phyloP scores from a whole-genome alignment of 2,329 filamentous ascomycete genomes.

The Exophiala sp. region DNA sequence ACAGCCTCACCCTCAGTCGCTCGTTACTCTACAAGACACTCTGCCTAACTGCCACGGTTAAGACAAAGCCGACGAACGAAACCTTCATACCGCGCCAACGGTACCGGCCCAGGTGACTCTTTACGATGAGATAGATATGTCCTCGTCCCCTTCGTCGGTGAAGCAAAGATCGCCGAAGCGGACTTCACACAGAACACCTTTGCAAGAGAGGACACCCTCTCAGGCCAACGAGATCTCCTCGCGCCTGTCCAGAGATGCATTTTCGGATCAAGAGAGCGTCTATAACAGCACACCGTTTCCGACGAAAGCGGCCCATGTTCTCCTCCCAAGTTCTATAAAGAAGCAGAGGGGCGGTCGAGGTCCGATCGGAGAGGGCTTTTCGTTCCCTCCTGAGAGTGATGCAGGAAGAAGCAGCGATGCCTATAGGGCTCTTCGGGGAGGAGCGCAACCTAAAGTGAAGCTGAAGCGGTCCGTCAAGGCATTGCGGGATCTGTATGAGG shows the following conservation, averaged over 20 bases:
- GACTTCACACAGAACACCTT: slow-evolving; percentile 37
- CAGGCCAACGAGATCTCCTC: slow-evolving; percentile 41
- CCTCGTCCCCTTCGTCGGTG: slow-evolving; percentile 26
- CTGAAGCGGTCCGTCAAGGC: slow-evolving; percentile 29
- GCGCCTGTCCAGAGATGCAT: slow-evolving; percentile 34
- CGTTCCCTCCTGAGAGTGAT: slow-evolving; percentile 8
- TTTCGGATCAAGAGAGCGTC: slow-evolving; percentile 32
- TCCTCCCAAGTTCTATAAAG: slow-evolving; percentile 37
- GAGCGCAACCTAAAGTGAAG: slow-evolving; percentile 19
- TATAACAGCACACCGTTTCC: slow-evolving; percentile 42
- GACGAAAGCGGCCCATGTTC: slow-evolving; percentile 44
- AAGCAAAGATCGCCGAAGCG: slow-evolving; percentile 33
- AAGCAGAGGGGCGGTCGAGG: slow-evolving; percentile 22
- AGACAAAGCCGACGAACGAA: background rate
- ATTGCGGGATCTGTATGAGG: slow-evolving; percentile 29
- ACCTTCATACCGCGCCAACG: slow-evolving; percentile 4
- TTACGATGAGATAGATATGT: slow-evolving; percentile 26
- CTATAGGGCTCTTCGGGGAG: slow-evolving; percentile 7
- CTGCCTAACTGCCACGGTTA: background rate
- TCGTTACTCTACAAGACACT: slow-evolving; percentile 17
- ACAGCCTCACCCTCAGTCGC: slow-evolving; percentile 24
- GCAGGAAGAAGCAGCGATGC: slow-evolving; percentile 11
- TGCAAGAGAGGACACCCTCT: slow-evolving; percentile 44
- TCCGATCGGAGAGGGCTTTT: slow-evolving; percentile 9
- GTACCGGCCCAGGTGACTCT: background rate